Evolutionary conservation across 768 basidiomycete genomes (phyloP), one percentile per base, ranked within the genome.

Genomic region (Sarcomyxa edulis): DNA sequence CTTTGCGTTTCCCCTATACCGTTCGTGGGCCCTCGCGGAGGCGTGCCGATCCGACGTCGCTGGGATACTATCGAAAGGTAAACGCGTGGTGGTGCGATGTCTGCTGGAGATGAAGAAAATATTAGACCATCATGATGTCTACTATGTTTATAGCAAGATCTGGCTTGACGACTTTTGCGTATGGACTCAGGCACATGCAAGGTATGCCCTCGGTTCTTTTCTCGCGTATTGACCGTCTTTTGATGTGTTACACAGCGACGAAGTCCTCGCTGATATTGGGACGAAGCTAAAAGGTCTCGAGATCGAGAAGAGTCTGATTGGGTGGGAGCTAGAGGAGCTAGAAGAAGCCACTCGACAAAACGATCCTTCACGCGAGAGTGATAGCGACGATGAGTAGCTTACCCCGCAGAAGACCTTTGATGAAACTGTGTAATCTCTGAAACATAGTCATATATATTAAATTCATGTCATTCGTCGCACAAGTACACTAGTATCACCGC

Each of bases 121-220:
- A 33, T 59, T 93, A 45, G 87, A 89, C 50, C 81, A 76, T 49
- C 86, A 89, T 47, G 87, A 88, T 46, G 81, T 85, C 7, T 93
- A 92, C 59, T 90, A 89, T 55, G 68, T 89, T n/a, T 92, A 89
- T 56, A 81, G 76, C 58, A 88, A 87, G 55, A 74, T 90, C 23
- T 93, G 89, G 89, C 48, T 90, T 30, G 82, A 89, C 46, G 89
- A 91, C 52, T 82, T 86, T 48, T 85, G 83, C 48, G 73, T 80
- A n/a, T 91, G 89, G 89, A 65, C 74, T 24, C 81, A 87, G 49
- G 65, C 72, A 7, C 68, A 67, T 48, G 78, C 83, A n/a, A 76
- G 70, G 88, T 90, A 49, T 44, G 76, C 56, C n/a, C 26, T 8
- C 26, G 25, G 11, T 33, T 23, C 12, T 16, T 14, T 30, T 20